Evolutionary conservation across 2,329 filamentous ascomycete genomes (phyloP).

Genomic region (Cladosporium velox): DNA sequence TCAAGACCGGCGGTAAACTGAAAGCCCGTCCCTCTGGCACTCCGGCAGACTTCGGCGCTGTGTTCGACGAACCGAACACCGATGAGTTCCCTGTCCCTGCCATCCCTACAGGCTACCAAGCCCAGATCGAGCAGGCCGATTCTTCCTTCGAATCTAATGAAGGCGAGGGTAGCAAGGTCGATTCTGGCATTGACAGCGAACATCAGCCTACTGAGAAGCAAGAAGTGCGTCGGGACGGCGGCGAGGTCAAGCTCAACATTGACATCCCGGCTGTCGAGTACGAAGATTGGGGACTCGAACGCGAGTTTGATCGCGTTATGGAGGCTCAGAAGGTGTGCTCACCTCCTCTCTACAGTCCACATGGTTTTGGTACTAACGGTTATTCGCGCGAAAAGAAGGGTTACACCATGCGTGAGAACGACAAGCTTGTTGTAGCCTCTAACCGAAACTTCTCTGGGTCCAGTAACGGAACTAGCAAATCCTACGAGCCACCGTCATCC

Average conservation of each 20-base stretch:
- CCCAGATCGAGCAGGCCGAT: constrained; percentile 26
- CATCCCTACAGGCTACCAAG: constrained; percentile 34
- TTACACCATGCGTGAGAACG: constrained; percentile 98
- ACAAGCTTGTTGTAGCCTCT: constrained; percentile 92
- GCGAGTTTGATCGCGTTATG: constrained; percentile 93
- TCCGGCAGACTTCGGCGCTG: constrained; percentile 76
- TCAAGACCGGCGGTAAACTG: constrained; percentile 81
- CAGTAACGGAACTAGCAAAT: constrained; percentile 45
- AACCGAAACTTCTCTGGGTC: constrained; percentile 55
- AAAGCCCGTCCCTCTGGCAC: constrained; percentile 89
- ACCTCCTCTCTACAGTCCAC: constrained; percentile 21
- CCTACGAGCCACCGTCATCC: constrained; percentile 36
- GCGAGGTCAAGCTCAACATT: constrained; percentile 45
- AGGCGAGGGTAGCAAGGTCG: constrained; percentile 31
- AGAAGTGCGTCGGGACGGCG: constrained; percentile 25
- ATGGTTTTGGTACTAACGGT: constrained; percentile 45
- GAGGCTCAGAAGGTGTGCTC: constrained; percentile 89
- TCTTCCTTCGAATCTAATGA: constrained; percentile 31
- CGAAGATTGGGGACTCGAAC: constrained; percentile 71
- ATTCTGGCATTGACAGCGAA: constrained; percentile 30
- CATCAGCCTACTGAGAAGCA: constrained; percentile 23
- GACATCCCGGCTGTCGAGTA: constrained; percentile 75
- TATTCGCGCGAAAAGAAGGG: constrained; percentile 75
- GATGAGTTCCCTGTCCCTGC: constrained; percentile 54
- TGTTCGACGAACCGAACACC: constrained; percentile 81